Evolutionary conservation across 768 basidiomycete species (phyloP).

Genomic region (Boletus subparvulus): DNA sequence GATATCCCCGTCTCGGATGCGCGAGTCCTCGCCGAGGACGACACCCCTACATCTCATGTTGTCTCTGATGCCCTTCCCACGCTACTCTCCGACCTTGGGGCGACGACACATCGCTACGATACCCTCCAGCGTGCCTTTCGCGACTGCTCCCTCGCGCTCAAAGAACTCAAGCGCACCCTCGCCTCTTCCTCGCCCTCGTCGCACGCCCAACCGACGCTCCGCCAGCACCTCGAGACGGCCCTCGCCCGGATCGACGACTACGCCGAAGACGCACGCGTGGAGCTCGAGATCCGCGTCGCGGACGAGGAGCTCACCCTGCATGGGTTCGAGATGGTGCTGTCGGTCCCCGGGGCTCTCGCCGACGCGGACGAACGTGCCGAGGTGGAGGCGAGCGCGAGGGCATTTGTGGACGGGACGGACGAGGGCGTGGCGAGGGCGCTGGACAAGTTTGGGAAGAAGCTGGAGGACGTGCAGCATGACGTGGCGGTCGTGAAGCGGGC

Average conservation of each 20-base stretch:
- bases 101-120: constrained; percentile 56
- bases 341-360: constrained; percentile 49
- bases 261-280: constrained; percentile 77
- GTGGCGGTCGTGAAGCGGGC: constrained; percentile 65
- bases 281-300: constrained; percentile 74
- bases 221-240: constrained; percentile 45
- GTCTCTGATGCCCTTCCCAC: constrained; percentile 9
- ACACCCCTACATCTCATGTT: neutral
- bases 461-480: constrained; percentile 76
- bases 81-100: constrained; percentile 47
- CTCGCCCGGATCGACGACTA: constrained; percentile 68
- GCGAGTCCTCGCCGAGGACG: neutral
- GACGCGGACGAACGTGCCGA: constrained; percentile 31
- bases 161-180: constrained; percentile 46
- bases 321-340: constrained; percentile 69
- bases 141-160: constrained; percentile 67
- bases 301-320: constrained; percentile 66
- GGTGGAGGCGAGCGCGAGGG: constrained; percentile 48
- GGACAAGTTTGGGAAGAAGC: constrained; percentile 53
- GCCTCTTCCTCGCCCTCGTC: constrained; percentile 5
- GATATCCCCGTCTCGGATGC: neutral
- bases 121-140: constrained; percentile 60
- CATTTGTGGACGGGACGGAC: constrained; percentile 32
- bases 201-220: neutral
- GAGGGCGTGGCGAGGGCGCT: constrained; percentile 37